Conservation (phyloP, 2,329 filamentous ascomycete species). For the Colletotrichum sp. region DNA sequence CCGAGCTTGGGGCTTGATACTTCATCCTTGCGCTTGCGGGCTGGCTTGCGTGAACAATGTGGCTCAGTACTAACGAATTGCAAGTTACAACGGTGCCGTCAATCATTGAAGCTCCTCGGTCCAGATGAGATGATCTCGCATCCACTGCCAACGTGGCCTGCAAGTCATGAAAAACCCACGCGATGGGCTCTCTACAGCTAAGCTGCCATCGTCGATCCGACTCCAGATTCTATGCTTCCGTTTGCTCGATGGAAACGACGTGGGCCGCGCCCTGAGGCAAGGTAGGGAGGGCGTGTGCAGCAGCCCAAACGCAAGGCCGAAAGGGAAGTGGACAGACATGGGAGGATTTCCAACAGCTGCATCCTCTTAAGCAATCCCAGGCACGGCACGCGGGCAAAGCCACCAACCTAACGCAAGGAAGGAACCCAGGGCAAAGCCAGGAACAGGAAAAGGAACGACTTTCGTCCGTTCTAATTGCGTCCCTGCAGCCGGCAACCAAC, state of each 20-base stretch:
- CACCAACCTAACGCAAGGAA: background rate
- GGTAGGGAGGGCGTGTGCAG: background rate
- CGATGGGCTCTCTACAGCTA: background rate
- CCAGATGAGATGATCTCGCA: background rate
- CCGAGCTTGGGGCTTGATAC: background rate
- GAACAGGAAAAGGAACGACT: background rate
- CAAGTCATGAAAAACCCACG: background rate
- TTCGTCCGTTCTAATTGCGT: slow-evolving; percentile 1
- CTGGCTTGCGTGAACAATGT: background rate
- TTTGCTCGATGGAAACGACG: background rate
- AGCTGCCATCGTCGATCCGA: background rate
- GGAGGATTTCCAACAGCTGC: slow-evolving; percentile 3
- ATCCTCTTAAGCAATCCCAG: background rate
- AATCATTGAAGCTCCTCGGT: background rate
- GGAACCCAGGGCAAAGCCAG: background rate
- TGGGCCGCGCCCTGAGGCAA: background rate
- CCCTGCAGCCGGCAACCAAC: background rate
- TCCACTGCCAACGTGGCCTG: background rate
- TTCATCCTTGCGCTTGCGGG: background rate
- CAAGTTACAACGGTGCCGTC: background rate
- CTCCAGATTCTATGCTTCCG: background rate
- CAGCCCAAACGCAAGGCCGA: background rate
- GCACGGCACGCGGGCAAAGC: background rate
- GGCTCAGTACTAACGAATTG: background rate
- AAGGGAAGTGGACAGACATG: background rate